Evolutionary conservation across 2,329 filamentous ascomycete genomes (phyloP), one percentile per base, ranked within the genome.

Genomic region (Cryphonectria carpinicola): DNA sequence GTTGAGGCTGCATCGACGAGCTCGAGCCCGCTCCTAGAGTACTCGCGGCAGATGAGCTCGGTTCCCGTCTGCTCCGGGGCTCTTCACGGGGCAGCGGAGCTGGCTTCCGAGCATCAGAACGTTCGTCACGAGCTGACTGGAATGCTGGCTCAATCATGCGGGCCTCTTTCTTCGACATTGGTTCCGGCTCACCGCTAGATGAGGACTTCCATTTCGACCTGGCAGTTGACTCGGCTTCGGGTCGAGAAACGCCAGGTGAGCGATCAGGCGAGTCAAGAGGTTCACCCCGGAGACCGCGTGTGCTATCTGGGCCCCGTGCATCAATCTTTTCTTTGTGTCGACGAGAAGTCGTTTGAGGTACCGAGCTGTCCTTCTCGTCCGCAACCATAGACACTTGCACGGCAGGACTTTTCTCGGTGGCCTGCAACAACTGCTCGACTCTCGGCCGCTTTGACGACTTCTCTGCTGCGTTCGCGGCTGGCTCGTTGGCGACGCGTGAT

Each of bases 71-170:
- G 58, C 35, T 61, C 3, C 22, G 32, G n/a, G 22, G 32, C 19
- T 39, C 58, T 19, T 39, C 58, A 39, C 35, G 58, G 14, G 58
- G 35, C 35, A 37, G 35, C 8, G 32, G 8, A 39, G 22, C 58
- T 39, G 32, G 32, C 17, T 35, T 61, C 7, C 22, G 58, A 61
- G 19, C 17, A 32, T 58, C 54, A 35, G 28, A 19, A 7, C 54
- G 54, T 58, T 61, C 58, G 8, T 39, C 58, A 61, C 58, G 58
- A 39, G 32, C 19, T 22, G 58, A 39, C 32, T 39, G 58, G 58
- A 32, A 19, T 39, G 32, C 19, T 35, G 58, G 4, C 19, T 39
- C 58, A n/a, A 39, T 3, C 19, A 39, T 14, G 22, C 35, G 58
- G 19, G 58, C 10, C 19, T 39, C 58, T 37, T n/a, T 39, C 19